phyloP scores from a whole-genome alignment of 2,329 filamentous ascomycete genomes.

The Xylaria sp. region DNA sequence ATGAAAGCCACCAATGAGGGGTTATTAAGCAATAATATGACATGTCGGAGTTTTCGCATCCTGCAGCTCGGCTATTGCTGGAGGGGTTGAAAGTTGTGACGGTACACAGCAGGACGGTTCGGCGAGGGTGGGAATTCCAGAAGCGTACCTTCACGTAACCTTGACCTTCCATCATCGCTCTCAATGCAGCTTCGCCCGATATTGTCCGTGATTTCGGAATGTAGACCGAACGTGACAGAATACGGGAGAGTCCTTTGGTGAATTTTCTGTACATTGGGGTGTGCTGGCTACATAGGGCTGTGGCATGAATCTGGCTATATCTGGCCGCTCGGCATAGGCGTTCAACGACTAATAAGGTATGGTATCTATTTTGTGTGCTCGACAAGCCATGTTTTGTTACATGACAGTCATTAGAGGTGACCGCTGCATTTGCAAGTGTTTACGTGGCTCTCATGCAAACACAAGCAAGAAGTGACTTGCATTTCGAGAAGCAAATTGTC shows the following conservation, averaged over 20 bases:
- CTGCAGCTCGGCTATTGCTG: not conserved
- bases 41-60: not conserved
- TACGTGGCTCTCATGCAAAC: constrained; percentile 14
- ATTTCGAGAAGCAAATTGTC: not conserved
- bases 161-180: not conserved
- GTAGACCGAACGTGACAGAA: not conserved
- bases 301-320: constrained; percentile 12
- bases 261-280: constrained; percentile 7
- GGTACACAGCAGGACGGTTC: constrained; percentile 10
- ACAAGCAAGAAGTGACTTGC: not conserved
- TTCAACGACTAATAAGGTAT: not conserved
- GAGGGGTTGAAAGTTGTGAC: not conserved
- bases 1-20: not conserved
- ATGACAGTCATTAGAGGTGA: not conserved
- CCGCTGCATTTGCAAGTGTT: not conserved
- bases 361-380: not conserved
- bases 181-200: not conserved
- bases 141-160: not conserved
- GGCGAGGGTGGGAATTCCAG: not conserved
- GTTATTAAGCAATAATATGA: not conserved
- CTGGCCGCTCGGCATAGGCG: not conserved
- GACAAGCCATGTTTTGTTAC: not conserved
- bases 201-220: not conserved
- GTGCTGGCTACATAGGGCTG: not conserved
- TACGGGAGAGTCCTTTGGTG: not conserved